phyloP scores from a whole-genome alignment of 345 rosid species.

The Syzygium oleosum region DNA sequence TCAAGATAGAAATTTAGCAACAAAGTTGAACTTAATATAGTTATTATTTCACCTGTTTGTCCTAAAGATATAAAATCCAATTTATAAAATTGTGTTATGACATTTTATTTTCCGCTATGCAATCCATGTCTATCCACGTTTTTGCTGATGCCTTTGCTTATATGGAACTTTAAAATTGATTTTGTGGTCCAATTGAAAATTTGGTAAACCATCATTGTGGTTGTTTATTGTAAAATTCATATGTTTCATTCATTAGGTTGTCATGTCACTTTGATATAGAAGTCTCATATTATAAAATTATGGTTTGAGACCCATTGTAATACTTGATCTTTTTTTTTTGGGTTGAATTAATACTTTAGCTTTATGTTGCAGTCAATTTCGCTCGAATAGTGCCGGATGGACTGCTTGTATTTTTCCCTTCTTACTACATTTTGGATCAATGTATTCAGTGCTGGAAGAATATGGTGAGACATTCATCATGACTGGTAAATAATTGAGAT shows the following conservation, averaged over 20 bases:
- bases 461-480: conserved; percentile 36
- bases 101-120: no score
- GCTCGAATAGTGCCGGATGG: conserved; percentile 95
- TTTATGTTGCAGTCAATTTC: conserved; percentile 60
- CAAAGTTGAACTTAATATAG: background rate
- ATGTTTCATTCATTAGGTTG: background rate
- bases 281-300: background rate
- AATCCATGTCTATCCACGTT: background rate
- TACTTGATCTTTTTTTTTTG: background rate
- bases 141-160: background rate
- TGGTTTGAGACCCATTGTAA: background rate
- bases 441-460: conserved; percentile 85
- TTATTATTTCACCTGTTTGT: background rate
- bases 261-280: background rate
- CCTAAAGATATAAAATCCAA: background rate
- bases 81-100: background rate
- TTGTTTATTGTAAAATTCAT: background rate
- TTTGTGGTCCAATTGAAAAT: background rate
- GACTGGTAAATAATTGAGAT: conserved; percentile 5
- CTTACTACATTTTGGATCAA: conserved; percentile 85
- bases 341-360: background rate
- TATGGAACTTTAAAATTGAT: background rate
- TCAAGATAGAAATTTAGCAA: background rate
- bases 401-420: conserved; percentile 86
- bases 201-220: background rate